Evolutionary conservation across 768 basidiomycete species (phyloP).

Genomic region (Pulveroboletus sp.): DNA sequence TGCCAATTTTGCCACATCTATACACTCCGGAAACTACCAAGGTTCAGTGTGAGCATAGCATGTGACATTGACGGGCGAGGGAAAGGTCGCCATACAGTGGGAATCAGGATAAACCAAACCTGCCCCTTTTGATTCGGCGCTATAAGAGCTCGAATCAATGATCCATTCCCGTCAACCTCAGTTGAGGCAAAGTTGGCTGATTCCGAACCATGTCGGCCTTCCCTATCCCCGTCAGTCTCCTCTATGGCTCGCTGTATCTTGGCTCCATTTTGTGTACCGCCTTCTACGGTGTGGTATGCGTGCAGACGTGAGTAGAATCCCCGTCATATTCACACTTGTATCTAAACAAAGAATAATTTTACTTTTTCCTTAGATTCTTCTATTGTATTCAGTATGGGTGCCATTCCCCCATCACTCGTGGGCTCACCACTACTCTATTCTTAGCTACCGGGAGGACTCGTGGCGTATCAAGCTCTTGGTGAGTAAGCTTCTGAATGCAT

Average conservation of each 20-base stretch:
- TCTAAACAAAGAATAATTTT: not conserved
- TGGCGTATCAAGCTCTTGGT: slow-evolving; percentile 3
- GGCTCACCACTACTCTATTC: not conserved
- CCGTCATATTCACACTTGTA: not conserved
- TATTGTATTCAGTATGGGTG: slow-evolving; percentile 4
- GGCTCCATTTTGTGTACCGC: not conserved
- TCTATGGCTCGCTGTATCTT: slow-evolving; percentile 3
- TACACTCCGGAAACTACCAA: too few species aligned
- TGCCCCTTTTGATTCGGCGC: not conserved
- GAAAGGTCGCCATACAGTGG: not conserved
- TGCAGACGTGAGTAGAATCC: slow-evolving; percentile 1
- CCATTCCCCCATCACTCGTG: not conserved
- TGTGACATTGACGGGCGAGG: not conserved
- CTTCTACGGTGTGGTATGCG: slow-evolving; percentile 8
- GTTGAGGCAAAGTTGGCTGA: not conserved
- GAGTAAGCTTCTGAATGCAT: not conserved
- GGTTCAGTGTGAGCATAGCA: too few species aligned
- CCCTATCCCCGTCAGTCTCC: not conserved
- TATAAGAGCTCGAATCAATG: not conserved
- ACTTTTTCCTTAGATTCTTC: not conserved
- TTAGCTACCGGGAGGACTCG: slow-evolving; percentile 5
- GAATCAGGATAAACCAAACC: not conserved
- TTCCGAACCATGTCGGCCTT: not conserved
- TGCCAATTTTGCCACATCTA: too few species aligned
- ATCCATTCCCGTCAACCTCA: not conserved